phyloP scores from a whole-genome alignment of 176 grass and related monocot genomes.

The Aechmea fasciata region DNA sequence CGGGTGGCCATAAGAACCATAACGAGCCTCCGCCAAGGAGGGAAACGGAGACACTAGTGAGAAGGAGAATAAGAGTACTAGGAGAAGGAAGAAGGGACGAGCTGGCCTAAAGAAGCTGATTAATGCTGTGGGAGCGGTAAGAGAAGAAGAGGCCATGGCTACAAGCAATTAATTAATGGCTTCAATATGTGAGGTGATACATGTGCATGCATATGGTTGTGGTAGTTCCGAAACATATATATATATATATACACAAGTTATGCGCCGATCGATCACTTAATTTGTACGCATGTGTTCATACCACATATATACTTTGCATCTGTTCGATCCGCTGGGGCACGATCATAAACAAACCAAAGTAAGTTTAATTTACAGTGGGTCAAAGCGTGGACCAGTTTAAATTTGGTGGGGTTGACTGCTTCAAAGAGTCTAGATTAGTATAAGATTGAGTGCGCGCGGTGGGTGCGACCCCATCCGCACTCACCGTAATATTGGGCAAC shows the following conservation, averaged over 20 bases:
- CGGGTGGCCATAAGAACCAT: slow-evolving; percentile 10
- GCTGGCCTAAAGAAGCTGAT: not conserved
- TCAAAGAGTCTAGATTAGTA: not conserved
- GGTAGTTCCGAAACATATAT: too few relatives aligned
- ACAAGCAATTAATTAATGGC: not conserved
- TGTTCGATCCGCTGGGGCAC: too few relatives aligned
- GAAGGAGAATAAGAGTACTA: not conserved
- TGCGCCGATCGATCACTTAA: too few relatives aligned
- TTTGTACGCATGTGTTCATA: too few relatives aligned
- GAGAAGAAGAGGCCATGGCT: not conserved
- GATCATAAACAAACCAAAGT: too few relatives aligned
- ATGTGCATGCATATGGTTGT: too few relatives aligned
- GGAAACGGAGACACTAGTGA: not conserved
- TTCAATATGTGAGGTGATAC: too few relatives aligned
- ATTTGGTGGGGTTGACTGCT: not conserved
- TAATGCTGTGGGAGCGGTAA: slow-evolving; percentile 1
- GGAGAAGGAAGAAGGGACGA: not conserved
- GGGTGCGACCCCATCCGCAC: not conserved
- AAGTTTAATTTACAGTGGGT: too few relatives aligned
- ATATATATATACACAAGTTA: too few relatives aligned
- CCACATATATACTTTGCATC: too few relatives aligned
- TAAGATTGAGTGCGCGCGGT: slow-evolving; percentile 1
- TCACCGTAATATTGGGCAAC: not conserved
- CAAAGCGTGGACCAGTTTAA: not conserved
- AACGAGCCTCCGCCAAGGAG: slow-evolving; percentile 2